Conservation (phyloP, 768 basidiomycete species). For the Rubroboletus pulcherrimus region DNA sequence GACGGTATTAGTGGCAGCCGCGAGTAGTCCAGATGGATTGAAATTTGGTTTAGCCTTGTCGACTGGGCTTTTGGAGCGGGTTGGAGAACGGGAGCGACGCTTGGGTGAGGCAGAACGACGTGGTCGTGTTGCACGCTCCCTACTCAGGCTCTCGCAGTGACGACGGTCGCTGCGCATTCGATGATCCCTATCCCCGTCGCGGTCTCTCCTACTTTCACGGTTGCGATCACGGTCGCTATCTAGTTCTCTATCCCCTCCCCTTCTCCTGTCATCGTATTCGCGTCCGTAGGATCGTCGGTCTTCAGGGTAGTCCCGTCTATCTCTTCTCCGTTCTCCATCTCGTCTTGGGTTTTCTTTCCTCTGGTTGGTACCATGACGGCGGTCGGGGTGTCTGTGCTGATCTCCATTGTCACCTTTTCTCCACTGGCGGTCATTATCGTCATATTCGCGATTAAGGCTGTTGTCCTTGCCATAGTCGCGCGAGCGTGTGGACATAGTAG, state of each 20-base stretch:
- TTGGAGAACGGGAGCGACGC: slow-evolving; percentile 35
- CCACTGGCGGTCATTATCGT: slow-evolving; percentile 9
- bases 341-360: slow-evolving; percentile 15
- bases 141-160: slow-evolving; percentile 20
- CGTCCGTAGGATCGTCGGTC: slow-evolving; percentile 20
- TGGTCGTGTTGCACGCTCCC: slow-evolving; percentile 31
- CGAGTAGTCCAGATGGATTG: slow-evolving; percentile 80
- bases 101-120: slow-evolving; percentile 59
- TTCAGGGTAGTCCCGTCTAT: slow-evolving; percentile 14
- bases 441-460: slow-evolving; percentile 11
- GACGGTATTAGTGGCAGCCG: slow-evolving; percentile 94
- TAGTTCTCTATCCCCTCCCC: slow-evolving; percentile 12
- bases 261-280: slow-evolving; percentile 18
- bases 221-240: slow-evolving; percentile 9
- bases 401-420: slow-evolving; percentile 7
- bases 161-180: slow-evolving; percentile 30
- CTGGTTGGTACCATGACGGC: slow-evolving; percentile 13
- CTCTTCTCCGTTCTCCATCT: slow-evolving; percentile 22
- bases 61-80: slow-evolving; percentile 42
- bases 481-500: slow-evolving; percentile 14
- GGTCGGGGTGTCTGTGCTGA: slow-evolving; percentile 11
- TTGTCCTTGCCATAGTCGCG: slow-evolving; percentile 14
- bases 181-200: slow-evolving; percentile 39
- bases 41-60: slow-evolving; percentile 89
- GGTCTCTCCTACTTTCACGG: slow-evolving; percentile 14